Percentiles rank a stretch among this genome's conserved stretches.
Conservation (phyloP, 2,329 filamentous ascomycete genomes). For the Fusarium secorum region DNA sequence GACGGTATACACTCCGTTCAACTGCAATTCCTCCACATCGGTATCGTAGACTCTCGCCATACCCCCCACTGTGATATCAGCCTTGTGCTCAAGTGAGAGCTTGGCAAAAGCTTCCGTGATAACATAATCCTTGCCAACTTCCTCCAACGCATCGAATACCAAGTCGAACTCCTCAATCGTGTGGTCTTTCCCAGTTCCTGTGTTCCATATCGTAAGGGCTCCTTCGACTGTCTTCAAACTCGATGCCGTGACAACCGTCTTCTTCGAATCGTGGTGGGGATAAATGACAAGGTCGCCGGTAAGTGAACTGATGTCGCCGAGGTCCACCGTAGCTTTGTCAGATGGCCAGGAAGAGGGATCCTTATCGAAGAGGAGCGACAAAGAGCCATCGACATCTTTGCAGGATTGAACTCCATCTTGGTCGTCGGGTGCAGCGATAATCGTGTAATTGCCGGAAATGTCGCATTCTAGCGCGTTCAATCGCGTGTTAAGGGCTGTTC, state of each 20-base stretch:
- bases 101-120: constrained; percentile 35
- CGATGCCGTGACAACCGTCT: constrained; percentile 35
- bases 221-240: constrained; percentile 36
- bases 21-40: constrained; percentile 26
- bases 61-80: constrained; percentile 23
- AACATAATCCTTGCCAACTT: constrained; percentile 35
- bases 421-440: constrained; percentile 36
- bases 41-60: constrained; percentile 40
- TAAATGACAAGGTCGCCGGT: constrained; percentile 40
- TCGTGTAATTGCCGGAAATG: constrained; percentile 40
- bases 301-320: constrained; percentile 35
- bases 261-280: constrained; percentile 35
- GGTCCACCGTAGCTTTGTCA: constrained; percentile 35
- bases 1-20: constrained; percentile 37
- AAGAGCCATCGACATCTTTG: constrained; percentile 38
- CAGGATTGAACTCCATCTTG: constrained; percentile 36
- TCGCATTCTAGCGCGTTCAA: constrained; percentile 34
- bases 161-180: constrained; percentile 32
- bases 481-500: background rate
- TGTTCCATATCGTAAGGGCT: constrained; percentile 37
- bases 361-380: constrained; percentile 40
- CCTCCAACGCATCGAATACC: constrained; percentile 31
- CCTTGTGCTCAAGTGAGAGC: constrained; percentile 33
- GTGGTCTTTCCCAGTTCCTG: constrained; percentile 18
- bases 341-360: constrained; percentile 38